Evolutionary conservation across 164 flowering plant species (phyloP).

Genomic region (Magnolia sinica): DNA sequence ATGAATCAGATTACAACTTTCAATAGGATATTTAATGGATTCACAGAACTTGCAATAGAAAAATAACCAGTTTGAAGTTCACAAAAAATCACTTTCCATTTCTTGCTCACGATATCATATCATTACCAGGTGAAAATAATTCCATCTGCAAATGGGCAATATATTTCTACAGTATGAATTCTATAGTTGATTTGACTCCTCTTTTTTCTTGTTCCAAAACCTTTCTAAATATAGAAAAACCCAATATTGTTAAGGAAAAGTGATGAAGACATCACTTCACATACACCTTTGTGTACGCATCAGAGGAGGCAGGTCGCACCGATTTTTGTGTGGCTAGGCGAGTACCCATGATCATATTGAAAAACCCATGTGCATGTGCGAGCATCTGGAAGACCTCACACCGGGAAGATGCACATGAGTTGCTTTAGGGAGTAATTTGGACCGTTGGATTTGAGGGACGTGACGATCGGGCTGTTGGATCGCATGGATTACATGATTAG

Average conservation of each 20-base stretch:
- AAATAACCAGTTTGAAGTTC: background rate
- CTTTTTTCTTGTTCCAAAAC: background rate
- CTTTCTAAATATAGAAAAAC: background rate
- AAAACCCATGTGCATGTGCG: too few species aligned
- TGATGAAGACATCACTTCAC: too few species aligned
- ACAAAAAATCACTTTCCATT: background rate
- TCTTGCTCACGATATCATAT: background rate
- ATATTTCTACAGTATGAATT: background rate
- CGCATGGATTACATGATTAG: too few species aligned
- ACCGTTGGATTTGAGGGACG: too few species aligned
- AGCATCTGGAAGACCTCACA: too few species aligned
- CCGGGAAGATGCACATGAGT: too few species aligned
- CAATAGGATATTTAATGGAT: background rate
- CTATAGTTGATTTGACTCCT: background rate
- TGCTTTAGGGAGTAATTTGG: too few species aligned
- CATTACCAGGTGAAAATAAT: background rate
- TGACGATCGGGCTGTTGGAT: too few species aligned
- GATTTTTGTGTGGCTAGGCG: too few species aligned
- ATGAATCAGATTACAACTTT: background rate
- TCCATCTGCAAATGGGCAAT: background rate
- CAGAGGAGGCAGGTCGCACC: too few species aligned
- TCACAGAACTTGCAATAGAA: background rate
- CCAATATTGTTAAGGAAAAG: background rate
- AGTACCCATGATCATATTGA: too few species aligned
- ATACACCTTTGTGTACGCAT: too few species aligned